A percentile compares a stretch with the other conserved stretches of the same genome.
Evolutionary conservation across 2,329 filamentous ascomycete species (phyloP).

Genomic region (Phialophora verrucosa): DNA sequence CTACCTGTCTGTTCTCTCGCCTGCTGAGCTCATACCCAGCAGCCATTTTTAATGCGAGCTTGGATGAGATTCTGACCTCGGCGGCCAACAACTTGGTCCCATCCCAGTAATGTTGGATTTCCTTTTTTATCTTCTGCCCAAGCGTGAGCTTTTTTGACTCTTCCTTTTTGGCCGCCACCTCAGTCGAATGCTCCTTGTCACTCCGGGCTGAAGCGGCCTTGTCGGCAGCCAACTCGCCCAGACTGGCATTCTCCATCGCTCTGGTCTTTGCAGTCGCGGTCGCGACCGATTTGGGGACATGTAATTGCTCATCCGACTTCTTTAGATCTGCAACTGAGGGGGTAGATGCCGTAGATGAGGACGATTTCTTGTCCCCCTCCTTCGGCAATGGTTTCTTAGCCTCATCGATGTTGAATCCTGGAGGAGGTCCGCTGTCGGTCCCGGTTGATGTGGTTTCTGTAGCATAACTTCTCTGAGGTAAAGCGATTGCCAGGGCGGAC

Average conservation of each 20-base stretch:
- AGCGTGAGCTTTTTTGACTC: slow-evolving; percentile 86
- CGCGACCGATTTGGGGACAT: slow-evolving; percentile 47
- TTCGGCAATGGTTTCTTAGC: slow-evolving; percentile 81
- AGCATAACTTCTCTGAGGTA: slow-evolving; percentile 59
- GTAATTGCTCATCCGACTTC: slow-evolving; percentile 43
- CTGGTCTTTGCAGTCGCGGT: slow-evolving; percentile 55
- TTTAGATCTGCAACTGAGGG: slow-evolving; percentile 37
- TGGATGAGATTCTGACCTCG: slow-evolving; percentile 90
- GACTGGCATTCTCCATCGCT: slow-evolving; percentile 54
- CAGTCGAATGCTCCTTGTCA: slow-evolving; percentile 55
- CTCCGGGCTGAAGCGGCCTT: slow-evolving; percentile 55
- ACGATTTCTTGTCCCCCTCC: slow-evolving; percentile 49
- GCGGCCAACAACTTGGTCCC: slow-evolving; percentile 92
- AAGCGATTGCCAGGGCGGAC: slow-evolving; percentile 63
- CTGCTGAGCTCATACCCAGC: slow-evolving; percentile 95
- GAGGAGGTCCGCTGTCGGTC: slow-evolving; percentile 70
- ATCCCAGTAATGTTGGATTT: slow-evolving; percentile 95
- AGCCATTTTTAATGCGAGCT: slow-evolving; percentile 93
- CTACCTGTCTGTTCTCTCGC: slow-evolving; percentile 83
- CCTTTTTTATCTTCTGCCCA: slow-evolving; percentile 93
- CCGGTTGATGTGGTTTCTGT: slow-evolving; percentile 62
- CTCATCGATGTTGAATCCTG: slow-evolving; percentile 87
- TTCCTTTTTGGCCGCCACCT: slow-evolving; percentile 67
- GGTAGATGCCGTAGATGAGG: slow-evolving; percentile 15
- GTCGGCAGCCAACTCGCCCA: slow-evolving; percentile 67